Conservation (phyloP, 2,329 filamentous ascomycete species). For the Ceratocystis smalleyi region DNA sequence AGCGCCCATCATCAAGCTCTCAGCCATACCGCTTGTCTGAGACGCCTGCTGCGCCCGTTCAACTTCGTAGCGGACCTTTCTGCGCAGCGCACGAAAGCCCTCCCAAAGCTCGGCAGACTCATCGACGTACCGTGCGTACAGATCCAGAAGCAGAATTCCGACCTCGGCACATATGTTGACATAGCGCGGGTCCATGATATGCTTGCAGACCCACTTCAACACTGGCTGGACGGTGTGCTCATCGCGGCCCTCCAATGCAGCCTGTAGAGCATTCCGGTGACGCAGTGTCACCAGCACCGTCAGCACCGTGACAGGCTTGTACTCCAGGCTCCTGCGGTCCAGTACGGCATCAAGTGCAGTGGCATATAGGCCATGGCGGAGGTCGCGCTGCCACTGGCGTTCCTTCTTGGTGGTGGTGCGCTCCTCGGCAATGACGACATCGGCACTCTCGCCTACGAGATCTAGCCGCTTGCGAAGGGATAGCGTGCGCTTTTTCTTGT, state of each 20-base stretch:
- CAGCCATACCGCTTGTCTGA: conserved; percentile 76
- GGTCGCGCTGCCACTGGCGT: conserved; percentile 62
- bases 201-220: conserved; percentile 63
- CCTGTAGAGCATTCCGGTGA: conserved; percentile 70
- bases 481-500: conserved; percentile 47
- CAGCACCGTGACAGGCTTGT: conserved; percentile 47
- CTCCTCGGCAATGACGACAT: conserved; percentile 73
- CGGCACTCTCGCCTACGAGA: conserved; percentile 66
- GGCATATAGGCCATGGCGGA: conserved; percentile 63
- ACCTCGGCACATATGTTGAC: conserved; percentile 71
- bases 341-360: conserved; percentile 69
- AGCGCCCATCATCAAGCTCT: conserved; percentile 42
- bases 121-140: conserved; percentile 69
- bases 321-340: conserved; percentile 33
- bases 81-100: conserved; percentile 52
- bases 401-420: conserved; percentile 39
- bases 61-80: conserved; percentile 58
- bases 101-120: conserved; percentile 57
- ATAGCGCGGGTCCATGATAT: conserved; percentile 71
- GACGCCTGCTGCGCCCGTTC: conserved; percentile 72
- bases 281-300: conserved; percentile 71
- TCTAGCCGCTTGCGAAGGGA: conserved; percentile 46
- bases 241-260: conserved; percentile 65
- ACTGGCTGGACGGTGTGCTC: conserved; percentile 69
- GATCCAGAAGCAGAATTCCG: conserved; percentile 64